phyloP scores from a whole-genome alignment of 495 filamentous ascomycete genomes.

The Aspergillus steynii region DNA sequence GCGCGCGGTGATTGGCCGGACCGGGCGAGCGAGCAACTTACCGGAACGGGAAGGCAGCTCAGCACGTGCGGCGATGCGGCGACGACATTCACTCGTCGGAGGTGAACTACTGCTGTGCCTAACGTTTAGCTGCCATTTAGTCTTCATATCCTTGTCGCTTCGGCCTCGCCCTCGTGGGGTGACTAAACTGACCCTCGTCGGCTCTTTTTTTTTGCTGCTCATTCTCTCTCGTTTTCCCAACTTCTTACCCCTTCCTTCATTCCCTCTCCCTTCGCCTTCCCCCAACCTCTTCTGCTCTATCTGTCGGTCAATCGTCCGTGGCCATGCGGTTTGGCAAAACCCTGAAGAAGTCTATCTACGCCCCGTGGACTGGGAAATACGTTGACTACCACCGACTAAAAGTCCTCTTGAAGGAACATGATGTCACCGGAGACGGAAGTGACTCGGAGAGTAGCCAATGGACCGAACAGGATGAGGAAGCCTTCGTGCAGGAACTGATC shows the following conservation, averaged over 20 bases:
- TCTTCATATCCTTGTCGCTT: not conserved
- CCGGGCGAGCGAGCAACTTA: not conserved
- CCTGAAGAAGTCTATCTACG: conserved; percentile 73
- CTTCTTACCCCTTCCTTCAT: conserved; percentile 4
- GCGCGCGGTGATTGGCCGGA: not conserved
- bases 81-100: conserved; percentile 2
- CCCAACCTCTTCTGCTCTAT: conserved; percentile 1
- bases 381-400: conserved; percentile 96
- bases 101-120: not conserved
- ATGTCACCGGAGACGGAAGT: conserved; percentile 48
- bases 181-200: not conserved
- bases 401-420: conserved; percentile 72
- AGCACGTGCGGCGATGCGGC: conserved; percentile 18
- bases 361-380: conserved; percentile 90
- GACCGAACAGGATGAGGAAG: conserved; percentile 94
- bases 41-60: not conserved
- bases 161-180: no score
- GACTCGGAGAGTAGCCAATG: conserved; percentile 59
- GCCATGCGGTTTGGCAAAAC: conserved; percentile 94
- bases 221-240: conserved; percentile 9
- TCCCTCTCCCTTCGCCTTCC: not conserved
- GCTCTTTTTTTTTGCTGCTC: conserved; percentile 4
- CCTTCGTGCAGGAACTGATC: conserved; percentile 90
- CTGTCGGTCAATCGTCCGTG: conserved; percentile 10
- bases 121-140: not conserved